Evolutionary conservation across 1,284 basidiomycete species (phyloP).

Genomic region (Schizophyllum commune): DNA sequence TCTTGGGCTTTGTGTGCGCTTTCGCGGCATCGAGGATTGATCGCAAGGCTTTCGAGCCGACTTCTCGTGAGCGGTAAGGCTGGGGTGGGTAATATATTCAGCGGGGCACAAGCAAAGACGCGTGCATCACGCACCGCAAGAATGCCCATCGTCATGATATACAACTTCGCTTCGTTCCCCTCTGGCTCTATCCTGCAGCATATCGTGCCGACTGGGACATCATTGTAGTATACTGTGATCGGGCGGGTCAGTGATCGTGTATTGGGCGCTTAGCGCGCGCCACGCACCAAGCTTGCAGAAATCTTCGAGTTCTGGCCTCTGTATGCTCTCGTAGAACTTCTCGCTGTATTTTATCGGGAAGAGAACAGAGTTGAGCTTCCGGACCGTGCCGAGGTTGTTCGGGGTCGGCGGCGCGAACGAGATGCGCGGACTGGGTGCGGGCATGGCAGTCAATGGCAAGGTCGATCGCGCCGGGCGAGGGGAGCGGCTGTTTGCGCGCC

Average conservation of each 20-base stretch:
- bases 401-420: slow-evolving; percentile 66
- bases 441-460: slow-evolving; percentile 18
- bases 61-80: slow-evolving; percentile 69
- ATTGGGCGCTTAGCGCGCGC: slow-evolving; percentile 4
- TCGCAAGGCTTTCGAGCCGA: slow-evolving; percentile 64
- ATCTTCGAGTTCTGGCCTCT: slow-evolving; percentile 62
- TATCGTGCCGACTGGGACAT: slow-evolving; percentile 73
- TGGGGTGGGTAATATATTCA: slow-evolving; percentile 22
- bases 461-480: background rate
- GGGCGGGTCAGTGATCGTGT: background rate
- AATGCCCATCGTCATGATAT: slow-evolving; percentile 81
- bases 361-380: slow-evolving; percentile 72
- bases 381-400: slow-evolving; percentile 77
- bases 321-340: slow-evolving; percentile 71
- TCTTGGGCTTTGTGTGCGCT: slow-evolving; percentile 46
- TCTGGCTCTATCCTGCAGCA: slow-evolving; percentile 71
- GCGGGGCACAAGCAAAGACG: slow-evolving; percentile 10
- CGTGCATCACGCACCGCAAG: slow-evolving; percentile 53
- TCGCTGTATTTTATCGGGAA: slow-evolving; percentile 80
- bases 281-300: slow-evolving; percentile 71
- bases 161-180: slow-evolving; percentile 49
- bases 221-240: slow-evolving; percentile 74
- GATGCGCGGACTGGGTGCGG: slow-evolving; percentile 34
- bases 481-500: slow-evolving; percentile 1
- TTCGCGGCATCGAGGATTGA: slow-evolving; percentile 56